phyloP scores from a whole-genome alignment of 805 yeast species.

The Wickerhamiella vanderwaltii region DNA sequence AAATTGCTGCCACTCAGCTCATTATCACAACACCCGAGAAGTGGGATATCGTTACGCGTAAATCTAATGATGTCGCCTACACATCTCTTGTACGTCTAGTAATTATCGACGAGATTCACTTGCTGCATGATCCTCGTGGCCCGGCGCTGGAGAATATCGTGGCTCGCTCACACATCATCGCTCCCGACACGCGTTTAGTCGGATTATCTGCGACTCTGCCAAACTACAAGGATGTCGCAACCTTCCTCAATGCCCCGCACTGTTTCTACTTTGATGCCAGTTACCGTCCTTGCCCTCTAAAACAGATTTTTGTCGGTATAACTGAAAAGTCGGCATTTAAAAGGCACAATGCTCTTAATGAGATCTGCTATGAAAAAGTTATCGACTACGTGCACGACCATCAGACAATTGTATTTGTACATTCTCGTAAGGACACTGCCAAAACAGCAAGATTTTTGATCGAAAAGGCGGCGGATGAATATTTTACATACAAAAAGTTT shows the following conservation, averaged over 20 bases:
- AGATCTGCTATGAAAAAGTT: conserved; percentile 75
- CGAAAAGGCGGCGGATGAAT: conserved; percentile 19
- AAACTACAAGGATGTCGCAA: conserved; percentile 75
- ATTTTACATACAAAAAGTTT: not conserved
- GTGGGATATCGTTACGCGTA: conserved; percentile 93
- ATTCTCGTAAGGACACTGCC: conserved; percentile 82
- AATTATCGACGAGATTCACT: conserved; percentile 85
- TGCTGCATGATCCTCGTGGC: conserved; percentile 88
- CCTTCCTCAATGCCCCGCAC: conserved; percentile 51
- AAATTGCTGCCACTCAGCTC: conserved; percentile 66
- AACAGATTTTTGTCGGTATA: conserved; percentile 78
- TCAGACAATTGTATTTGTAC: conserved; percentile 84
- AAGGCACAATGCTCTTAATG: conserved; percentile 71
- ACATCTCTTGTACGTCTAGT: conserved; percentile 53
- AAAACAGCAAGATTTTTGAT: conserved; percentile 66
- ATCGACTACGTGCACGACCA: conserved; percentile 45
- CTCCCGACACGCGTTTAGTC: conserved; percentile 45
- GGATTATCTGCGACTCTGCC: conserved; percentile 92
- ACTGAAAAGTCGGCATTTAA: conserved; percentile 74
- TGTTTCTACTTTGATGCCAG: conserved; percentile 69
- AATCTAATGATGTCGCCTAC: conserved; percentile 53
- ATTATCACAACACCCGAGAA: conserved; percentile 93
- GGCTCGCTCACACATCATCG: conserved; percentile 49
- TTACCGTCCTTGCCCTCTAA: conserved; percentile 84
- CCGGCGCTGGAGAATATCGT: conserved; percentile 86